Evolutionary conservation across 805 yeast genomes (phyloP).

Genomic region (Yamadazyma laniorum): DNA sequence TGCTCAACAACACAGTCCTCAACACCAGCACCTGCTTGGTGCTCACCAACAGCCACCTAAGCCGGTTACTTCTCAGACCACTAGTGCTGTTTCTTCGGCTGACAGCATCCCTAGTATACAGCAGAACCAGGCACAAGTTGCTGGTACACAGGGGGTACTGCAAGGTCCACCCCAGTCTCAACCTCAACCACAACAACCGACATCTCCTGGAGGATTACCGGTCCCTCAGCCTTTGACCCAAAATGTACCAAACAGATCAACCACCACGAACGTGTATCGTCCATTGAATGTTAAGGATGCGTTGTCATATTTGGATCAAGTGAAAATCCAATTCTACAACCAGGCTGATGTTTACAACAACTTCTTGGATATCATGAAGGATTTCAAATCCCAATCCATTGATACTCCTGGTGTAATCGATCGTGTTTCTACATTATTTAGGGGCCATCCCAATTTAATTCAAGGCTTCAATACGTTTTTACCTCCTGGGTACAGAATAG

Average conservation of each 20-base stretch:
- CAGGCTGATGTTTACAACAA: slow-evolving; percentile 96
- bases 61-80: slow-evolving; percentile 1
- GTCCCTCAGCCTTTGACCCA: slow-evolving; percentile 21
- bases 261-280: slow-evolving; percentile 51
- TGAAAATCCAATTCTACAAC: slow-evolving; percentile 83
- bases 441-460: slow-evolving; percentile 89
- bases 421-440: slow-evolving; percentile 83
- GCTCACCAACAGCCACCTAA: neutral
- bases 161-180: neutral
- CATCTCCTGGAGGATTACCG: slow-evolving; percentile 13
- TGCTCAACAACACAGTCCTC: slow-evolving; percentile 28
- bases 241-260: slow-evolving; percentile 41
- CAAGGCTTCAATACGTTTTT: slow-evolving; percentile 97
- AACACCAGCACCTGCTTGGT: slow-evolving; percentile 9
- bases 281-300: slow-evolving; percentile 97
- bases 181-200: slow-evolving; percentile 19
- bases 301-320: slow-evolving; percentile 90
- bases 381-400: slow-evolving; percentile 91
- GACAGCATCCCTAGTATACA: slow-evolving; percentile 2
- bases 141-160: slow-evolving; percentile 6
- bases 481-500: slow-evolving; percentile 94
- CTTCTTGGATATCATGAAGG: slow-evolving; percentile 97
- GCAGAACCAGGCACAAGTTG: slow-evolving; percentile 6
- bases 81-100: slow-evolving; percentile 6
- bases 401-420: slow-evolving; percentile 99